Evolutionary conservation across 1,284 basidiomycete species (phyloP).

Genomic region (Heterobasidion annosum): DNA sequence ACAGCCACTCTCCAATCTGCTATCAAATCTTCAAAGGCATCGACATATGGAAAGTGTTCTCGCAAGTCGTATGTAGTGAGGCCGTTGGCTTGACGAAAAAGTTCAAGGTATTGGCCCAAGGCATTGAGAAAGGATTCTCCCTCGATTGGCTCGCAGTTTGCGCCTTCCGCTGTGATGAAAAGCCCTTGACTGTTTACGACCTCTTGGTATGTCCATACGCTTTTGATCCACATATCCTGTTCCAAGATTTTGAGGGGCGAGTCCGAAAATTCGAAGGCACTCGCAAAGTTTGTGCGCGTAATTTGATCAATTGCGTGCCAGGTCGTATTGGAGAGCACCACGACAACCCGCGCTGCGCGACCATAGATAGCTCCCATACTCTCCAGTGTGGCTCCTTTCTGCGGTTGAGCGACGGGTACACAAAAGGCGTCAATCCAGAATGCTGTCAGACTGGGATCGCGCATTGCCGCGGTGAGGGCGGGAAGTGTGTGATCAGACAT

Average conservation of each 20-base stretch:
- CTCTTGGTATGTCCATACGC: constrained; percentile 17
- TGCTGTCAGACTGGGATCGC: constrained; percentile 5
- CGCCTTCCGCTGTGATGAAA: constrained; percentile 8
- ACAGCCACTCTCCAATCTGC: constrained; percentile 8
- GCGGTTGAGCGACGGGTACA: constrained; percentile 10
- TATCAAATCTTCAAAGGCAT: constrained; percentile 13
- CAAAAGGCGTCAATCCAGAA: constrained; percentile 16
- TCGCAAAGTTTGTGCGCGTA: not conserved
- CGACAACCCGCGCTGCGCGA: constrained; percentile 11
- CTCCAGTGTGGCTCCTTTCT: constrained; percentile 12
- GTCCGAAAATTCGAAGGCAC: not conserved
- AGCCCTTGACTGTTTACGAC: constrained; percentile 11
- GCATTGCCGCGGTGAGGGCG: constrained; percentile 9
- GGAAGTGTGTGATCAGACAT: constrained; percentile 15
- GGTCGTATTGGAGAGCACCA: constrained; percentile 9
- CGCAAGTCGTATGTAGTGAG: not conserved
- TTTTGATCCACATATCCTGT: constrained; percentile 14
- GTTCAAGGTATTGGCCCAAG: constrained; percentile 7
- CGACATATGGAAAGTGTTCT: constrained; percentile 6
- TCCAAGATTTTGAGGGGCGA: constrained; percentile 11
- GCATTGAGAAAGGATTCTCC: constrained; percentile 5
- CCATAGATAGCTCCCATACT: constrained; percentile 15
- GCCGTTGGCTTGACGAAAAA: not conserved
- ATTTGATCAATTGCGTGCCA: constrained; percentile 11
- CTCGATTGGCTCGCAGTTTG: not conserved